Evolutionary conservation across 306 rosid species (phyloP), one percentile per base, ranked within the genome.

Genomic region (Glycine soja): DNA sequence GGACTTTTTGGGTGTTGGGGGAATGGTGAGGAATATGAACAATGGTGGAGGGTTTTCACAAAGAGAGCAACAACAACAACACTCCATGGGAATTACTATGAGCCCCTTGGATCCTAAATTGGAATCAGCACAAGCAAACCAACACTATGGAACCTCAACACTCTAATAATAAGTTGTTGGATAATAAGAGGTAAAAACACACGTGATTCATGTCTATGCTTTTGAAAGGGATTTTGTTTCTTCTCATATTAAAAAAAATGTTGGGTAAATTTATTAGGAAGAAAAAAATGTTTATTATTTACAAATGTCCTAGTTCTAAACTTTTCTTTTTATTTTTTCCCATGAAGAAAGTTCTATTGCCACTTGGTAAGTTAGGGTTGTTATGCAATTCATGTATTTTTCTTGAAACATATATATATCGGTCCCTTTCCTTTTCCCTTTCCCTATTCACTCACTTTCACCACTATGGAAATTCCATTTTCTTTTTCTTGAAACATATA

Each of bases 1-100:
- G 36, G 97, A 92, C 78, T 92, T 92, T 87, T 83, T 92, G 15
- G 97, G 97, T 8, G 97, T 92, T 51, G 93, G 97, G 70, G 97
- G 91, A 69, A 88, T 90, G 63, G 92, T 92, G 64, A 88, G 93
- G 74, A 92, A 86, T 86, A 85, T 92, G 86, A 87, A 73, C 12
- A 16, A 15, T 67, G 2, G 74, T 48, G 89, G 74, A 48, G 89
- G 88, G 11, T 90, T 79, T 82, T 74, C 91, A 24, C 88, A 86
- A 38, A 24, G 1, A 24, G 30, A 24, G 30, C 92, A 86, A 57
- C 87, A 82, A 32, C 90, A 85, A 64, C 87, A 82, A 32, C 90
- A 85, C 34, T 74, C 84, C 7, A 87, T 87, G 66, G 78, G 77
- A 14, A 72, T 67, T 34, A 82, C 82, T 19, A 82, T 83, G 72